Conservation (phyloP, 257 asterid species). For the Coffea canephora region DNA sequence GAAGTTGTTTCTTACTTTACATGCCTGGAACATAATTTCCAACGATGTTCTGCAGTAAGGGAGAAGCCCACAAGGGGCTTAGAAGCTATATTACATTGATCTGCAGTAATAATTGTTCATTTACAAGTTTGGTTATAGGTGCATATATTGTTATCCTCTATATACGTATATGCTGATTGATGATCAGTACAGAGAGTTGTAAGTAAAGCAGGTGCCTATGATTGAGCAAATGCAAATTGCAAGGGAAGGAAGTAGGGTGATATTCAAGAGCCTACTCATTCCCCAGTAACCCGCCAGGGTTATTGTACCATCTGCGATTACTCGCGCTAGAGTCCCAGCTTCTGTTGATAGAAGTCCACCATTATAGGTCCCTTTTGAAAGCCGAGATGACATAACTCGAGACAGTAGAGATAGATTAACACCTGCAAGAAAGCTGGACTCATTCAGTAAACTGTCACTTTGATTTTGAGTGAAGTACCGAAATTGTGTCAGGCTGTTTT, state of each 20-base stretch:
- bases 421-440: constrained; percentile 29
- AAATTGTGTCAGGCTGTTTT: neutral
- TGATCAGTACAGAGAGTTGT: constrained; percentile 52
- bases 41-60: too few species aligned
- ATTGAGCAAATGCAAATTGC: constrained; percentile 55
- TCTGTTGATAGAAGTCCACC: constrained; percentile 74
- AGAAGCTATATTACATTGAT: neutral
- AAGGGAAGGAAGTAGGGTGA: constrained; percentile 57
- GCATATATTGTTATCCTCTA: neutral
- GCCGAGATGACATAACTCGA: constrained; percentile 72
- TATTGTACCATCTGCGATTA: constrained; percentile 60
- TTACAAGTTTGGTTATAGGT: neutral
- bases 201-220: constrained; percentile 58
- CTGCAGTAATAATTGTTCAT: neutral
- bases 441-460: too few species aligned
- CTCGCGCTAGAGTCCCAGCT: constrained; percentile 75
- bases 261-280: constrained; percentile 53
- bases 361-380: constrained; percentile 62
- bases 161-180: neutral
- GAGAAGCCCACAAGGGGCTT: too few species aligned
- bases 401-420: constrained; percentile 68
- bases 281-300: constrained; percentile 63
- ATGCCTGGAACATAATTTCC: too few species aligned
- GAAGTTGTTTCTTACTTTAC: too few species aligned
- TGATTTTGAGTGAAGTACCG: neutral